Evolutionary conservation across 441 rosid genomes (phyloP).

Genomic region (Sinapis alba): DNA sequence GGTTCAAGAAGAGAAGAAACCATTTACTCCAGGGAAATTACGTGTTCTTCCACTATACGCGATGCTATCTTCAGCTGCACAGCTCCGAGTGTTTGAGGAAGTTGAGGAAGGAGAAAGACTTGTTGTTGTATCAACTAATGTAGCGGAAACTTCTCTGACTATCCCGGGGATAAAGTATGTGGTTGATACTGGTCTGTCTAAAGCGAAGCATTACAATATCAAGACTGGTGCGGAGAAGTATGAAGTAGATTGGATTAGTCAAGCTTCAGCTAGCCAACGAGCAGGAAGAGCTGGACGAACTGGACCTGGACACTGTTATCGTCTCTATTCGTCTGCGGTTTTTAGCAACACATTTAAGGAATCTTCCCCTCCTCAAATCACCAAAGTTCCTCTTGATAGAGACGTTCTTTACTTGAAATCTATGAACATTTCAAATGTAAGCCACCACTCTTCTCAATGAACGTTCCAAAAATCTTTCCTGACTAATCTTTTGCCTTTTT

Average conservation of each 20-base stretch:
- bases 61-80: conserved; percentile 88
- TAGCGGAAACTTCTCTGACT: conserved; percentile 20
- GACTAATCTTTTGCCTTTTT: background rate
- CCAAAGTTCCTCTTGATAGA: conserved; percentile 80
- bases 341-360: conserved; percentile 70
- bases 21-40: conserved; percentile 42
- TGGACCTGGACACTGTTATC: conserved; percentile 94
- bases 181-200: conserved; percentile 91
- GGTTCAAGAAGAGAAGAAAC: conserved; percentile 35
- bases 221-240: conserved; percentile 78
- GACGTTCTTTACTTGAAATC: conserved; percentile 90
- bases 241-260: conserved; percentile 87
- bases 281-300: conserved; percentile 99
- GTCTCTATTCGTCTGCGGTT: conserved; percentile 63
- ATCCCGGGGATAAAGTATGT: conserved; percentile 69
- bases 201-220: conserved; percentile 74
- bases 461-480: background rate
- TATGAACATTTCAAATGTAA: conserved; percentile 72
- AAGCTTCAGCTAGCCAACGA: conserved; percentile 93
- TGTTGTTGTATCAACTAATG: conserved; percentile 91
- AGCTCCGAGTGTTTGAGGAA: conserved; percentile 81
- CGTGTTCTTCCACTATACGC: conserved; percentile 91
- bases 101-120: conserved; percentile 84
- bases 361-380: conserved; percentile 81
- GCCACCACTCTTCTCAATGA: background rate